These are phyloP conservation scores for Crataegus laevigata DNA, from an alignment of 306 rosid species.

Conservation along the genomic window DNA sequence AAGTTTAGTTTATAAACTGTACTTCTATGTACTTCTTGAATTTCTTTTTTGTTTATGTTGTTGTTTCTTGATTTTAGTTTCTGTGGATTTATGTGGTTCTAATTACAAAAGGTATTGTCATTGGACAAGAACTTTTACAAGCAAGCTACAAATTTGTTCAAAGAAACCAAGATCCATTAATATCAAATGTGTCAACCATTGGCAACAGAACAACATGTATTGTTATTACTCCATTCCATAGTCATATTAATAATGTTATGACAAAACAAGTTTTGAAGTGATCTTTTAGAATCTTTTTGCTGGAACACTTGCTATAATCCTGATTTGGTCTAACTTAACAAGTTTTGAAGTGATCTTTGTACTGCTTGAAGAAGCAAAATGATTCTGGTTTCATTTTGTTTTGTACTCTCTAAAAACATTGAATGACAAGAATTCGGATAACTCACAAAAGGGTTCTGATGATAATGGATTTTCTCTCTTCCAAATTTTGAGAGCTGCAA, in stretches of 20 bases:
- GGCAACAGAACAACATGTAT: slow-evolving; percentile 55
- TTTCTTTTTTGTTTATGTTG: not conserved
- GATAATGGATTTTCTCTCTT: slow-evolving; percentile 50
- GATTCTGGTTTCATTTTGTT: slow-evolving; percentile 73
- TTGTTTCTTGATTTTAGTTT: not conserved
- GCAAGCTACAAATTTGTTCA: no score
- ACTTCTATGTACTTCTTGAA: not conserved
- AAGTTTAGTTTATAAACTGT: not conserved
- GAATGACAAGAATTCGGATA: slow-evolving; percentile 29
- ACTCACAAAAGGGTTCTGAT: slow-evolving; percentile 26
- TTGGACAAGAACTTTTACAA: no score
- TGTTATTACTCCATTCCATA: not conserved
- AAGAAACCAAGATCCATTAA: no score
- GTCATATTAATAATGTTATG: not conserved
- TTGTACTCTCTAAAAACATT: slow-evolving; percentile 62
- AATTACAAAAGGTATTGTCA: no score
- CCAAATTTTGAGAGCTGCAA: slow-evolving; percentile 70
- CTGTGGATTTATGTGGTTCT: no score
- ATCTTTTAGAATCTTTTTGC: not conserved
- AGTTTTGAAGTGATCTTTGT: no score
- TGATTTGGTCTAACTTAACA: slow-evolving; percentile 4
- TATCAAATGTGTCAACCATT: not conserved
- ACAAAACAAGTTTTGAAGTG: not conserved
- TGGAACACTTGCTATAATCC: not conserved
- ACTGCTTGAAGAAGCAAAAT: slow-evolving; percentile 75